These are phyloP conservation scores for Gossypium aridum DNA, from an alignment of 441 rosid genomes.

Conservation along the genomic window DNA sequence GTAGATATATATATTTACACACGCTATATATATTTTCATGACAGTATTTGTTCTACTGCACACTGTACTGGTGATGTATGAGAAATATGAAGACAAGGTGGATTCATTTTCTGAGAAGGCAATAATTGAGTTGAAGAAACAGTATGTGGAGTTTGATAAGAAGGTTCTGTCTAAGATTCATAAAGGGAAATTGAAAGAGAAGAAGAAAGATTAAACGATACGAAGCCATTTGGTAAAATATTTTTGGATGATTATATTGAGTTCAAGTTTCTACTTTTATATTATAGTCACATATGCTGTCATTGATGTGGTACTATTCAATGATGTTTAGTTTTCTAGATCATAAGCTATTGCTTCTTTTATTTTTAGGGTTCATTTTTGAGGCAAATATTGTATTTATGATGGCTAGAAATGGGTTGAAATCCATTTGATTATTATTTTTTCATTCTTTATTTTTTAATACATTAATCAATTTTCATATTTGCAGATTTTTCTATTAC, in stretches of 20 bases:
- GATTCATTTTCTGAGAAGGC: conserved; percentile 78
- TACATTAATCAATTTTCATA: too few species aligned
- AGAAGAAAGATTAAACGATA: conserved; percentile 40
- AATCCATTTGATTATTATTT: too few species aligned
- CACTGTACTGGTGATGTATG: conserved; percentile 71
- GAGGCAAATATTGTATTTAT: not conserved
- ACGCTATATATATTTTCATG: not conserved
- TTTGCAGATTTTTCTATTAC: too few species aligned
- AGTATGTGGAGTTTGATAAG: conserved; percentile 54
- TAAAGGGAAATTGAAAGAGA: conserved; percentile 50
- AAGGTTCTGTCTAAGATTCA: conserved; percentile 83
- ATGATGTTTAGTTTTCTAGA: not conserved
- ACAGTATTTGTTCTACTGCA: conserved; percentile 72
- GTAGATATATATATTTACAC: too few species aligned
- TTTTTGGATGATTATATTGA: not conserved
- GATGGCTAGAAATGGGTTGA: not conserved
- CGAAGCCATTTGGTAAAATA: not conserved
- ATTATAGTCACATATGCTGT: not conserved
- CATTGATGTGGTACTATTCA: not conserved
- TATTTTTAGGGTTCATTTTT: not conserved
- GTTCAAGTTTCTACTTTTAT: not conserved
- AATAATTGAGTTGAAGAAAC: conserved; percentile 67
- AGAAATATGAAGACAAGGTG: conserved; percentile 70
- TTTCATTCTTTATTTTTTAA: too few species aligned
- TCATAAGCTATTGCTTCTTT: not conserved